Conservation (phyloP, 805 yeast genomes). For the Myxozyma kluyveri region DNA sequence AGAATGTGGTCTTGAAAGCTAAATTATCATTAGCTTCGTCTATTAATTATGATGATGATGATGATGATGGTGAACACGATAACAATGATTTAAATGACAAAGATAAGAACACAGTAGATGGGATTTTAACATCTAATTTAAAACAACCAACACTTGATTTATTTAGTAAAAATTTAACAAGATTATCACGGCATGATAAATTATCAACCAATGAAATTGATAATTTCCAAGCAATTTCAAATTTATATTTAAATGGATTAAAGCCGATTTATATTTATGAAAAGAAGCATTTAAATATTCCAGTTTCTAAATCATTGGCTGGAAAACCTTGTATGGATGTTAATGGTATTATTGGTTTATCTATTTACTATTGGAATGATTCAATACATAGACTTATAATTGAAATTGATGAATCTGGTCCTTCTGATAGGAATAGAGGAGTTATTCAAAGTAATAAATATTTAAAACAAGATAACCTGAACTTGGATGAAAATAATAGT, state of each 20-base stretch:
- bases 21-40: slow-evolving; percentile 30
- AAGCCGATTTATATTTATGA: slow-evolving; percentile 16
- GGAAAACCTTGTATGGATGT: slow-evolving; percentile 39
- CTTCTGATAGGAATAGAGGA: slow-evolving; percentile 20
- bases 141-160: slow-evolving; percentile 37
- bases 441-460: slow-evolving; percentile 23
- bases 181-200: slow-evolving; percentile 39
- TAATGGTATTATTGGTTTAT: slow-evolving; percentile 36
- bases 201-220: slow-evolving; percentile 38
- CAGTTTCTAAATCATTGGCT: slow-evolving; percentile 24
- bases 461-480: slow-evolving; percentile 9
- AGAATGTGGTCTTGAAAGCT: slow-evolving; percentile 23
- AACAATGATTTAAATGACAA: neutral
- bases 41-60: slow-evolving; percentile 16
- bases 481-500: neutral
- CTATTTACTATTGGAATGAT: slow-evolving; percentile 36
- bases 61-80: neutral
- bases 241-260: slow-evolving; percentile 35
- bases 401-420: slow-evolving; percentile 9
- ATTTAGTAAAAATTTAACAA: slow-evolving; percentile 37
- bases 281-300: slow-evolving; percentile 2
- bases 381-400: slow-evolving; percentile 13
- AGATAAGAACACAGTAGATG: slow-evolving; percentile 2
- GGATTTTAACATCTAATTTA: slow-evolving; percentile 34
- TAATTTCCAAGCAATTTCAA: slow-evolving; percentile 38